These are phyloP conservation scores for Mentha longifolia DNA, from an alignment of 257 asterid genomes.

Conservation along the genomic window DNA sequence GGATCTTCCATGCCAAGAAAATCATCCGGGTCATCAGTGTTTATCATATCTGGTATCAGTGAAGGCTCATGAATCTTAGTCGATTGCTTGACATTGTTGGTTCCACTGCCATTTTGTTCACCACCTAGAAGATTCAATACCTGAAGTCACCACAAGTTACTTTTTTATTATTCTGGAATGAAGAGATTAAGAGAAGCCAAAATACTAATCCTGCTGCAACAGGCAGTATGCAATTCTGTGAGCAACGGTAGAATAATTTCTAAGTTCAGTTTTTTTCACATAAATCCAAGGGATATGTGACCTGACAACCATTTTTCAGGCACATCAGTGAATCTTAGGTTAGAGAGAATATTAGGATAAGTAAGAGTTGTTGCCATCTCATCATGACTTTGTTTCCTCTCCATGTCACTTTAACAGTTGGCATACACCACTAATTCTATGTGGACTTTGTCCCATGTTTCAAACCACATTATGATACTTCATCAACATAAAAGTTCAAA, in stretches of 20 bases:
- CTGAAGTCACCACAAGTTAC: constrained; percentile 42
- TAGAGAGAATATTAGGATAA: background rate
- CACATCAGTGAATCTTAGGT: background rate
- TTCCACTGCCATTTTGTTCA: constrained; percentile 53
- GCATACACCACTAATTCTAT: background rate
- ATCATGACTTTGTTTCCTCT: background rate
- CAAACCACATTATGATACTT: background rate
- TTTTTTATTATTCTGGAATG: background rate
- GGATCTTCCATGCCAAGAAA: constrained; percentile 54
- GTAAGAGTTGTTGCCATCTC: background rate
- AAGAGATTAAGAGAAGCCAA: constrained; percentile 3
- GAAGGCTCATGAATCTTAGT: constrained; percentile 58
- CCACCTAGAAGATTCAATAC: constrained; percentile 73
- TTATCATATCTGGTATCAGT: constrained; percentile 77
- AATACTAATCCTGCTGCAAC: background rate
- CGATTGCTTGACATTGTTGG: constrained; percentile 44
- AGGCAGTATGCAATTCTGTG: background rate
- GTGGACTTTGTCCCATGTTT: background rate
- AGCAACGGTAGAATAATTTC: background rate
- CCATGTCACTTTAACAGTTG: background rate
- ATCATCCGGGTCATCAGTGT: constrained; percentile 70
- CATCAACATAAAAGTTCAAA: background rate
- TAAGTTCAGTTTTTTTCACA: background rate
- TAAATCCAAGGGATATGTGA: constrained; percentile 5
- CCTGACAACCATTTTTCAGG: background rate